A percentile compares a stretch with the other conserved stretches of the same genome.
Conservation (phyloP, 495 filamentous ascomycete species). For the Neurospora sp. region DNA sequence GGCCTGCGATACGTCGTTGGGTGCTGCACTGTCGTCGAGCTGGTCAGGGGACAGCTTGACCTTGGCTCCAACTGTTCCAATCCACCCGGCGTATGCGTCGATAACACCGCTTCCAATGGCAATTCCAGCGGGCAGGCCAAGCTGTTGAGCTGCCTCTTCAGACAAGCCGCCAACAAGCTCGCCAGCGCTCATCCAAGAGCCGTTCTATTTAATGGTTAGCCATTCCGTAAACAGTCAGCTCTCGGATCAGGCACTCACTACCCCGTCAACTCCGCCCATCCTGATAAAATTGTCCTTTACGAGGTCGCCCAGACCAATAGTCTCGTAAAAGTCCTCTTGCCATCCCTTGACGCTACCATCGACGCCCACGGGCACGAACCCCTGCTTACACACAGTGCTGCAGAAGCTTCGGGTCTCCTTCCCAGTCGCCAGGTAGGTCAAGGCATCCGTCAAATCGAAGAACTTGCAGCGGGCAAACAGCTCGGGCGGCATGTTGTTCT, state of each 20-base stretch:
- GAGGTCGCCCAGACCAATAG: conserved; percentile 76
- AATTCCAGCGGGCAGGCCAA: conserved; percentile 80
- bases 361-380: conserved; percentile 86
- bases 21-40: conserved; percentile 46
- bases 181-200: conserved; percentile 78
- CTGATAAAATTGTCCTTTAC: conserved; percentile 77
- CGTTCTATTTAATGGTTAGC: conserved; percentile 53
- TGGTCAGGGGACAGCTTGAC: conserved; percentile 57
- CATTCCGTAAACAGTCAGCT: neutral
- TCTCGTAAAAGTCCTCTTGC: conserved; percentile 84
- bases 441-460: conserved; percentile 85
- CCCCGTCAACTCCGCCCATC: conserved; percentile 86
- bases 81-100: conserved; percentile 97
- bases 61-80: conserved; percentile 95
- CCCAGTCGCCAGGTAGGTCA: conserved; percentile 93
- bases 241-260: conserved; percentile 55
- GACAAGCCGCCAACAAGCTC: conserved; percentile 79
- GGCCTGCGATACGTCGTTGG: conserved; percentile 80
- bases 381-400: conserved; percentile 91
- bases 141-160: conserved; percentile 69
- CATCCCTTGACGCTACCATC: conserved; percentile 97
- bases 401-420: conserved; percentile 87
- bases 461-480: conserved; percentile 90
- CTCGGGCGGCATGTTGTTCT: conserved; percentile 93
- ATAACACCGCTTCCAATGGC: conserved; percentile 94